Conservation (phyloP, 306 rosid species). For the Sindora glabra region DNA sequence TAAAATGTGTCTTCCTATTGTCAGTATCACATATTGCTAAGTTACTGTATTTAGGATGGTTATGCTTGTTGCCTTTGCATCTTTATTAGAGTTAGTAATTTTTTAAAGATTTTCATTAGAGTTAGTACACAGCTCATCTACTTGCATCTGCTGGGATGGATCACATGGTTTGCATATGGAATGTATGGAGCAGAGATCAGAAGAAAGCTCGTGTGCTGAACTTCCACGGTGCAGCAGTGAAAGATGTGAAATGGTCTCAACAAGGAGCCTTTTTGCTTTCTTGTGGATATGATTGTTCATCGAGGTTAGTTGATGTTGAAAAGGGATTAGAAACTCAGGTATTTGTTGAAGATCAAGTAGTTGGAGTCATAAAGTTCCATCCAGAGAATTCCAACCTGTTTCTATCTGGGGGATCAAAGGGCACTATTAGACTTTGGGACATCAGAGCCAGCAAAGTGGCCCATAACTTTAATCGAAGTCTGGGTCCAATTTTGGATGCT, state of each 20-base stretch:
- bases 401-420: slow-evolving; percentile 78
- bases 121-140: slow-evolving; percentile 84
- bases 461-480: slow-evolving; percentile 50
- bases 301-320: slow-evolving; percentile 78
- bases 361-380: slow-evolving; percentile 68
- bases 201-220: slow-evolving; percentile 50
- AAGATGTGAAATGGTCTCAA: slow-evolving; percentile 76
- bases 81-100: slow-evolving; percentile 22
- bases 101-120: slow-evolving; percentile 49
- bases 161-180: slow-evolving; percentile 65
- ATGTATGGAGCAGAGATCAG: slow-evolving; percentile 74
- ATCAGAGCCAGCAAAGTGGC: slow-evolving; percentile 55
- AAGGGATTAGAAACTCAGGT: slow-evolving; percentile 65
- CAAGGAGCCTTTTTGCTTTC: slow-evolving; percentile 65
- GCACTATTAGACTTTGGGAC: slow-evolving; percentile 74
- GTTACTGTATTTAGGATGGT: neutral
- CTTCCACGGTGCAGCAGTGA: slow-evolving; percentile 68
- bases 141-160: slow-evolving; percentile 99
- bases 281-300: slow-evolving; percentile 73
- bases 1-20: neutral
- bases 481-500: slow-evolving; percentile 76
- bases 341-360: slow-evolving; percentile 60
- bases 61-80: slow-evolving; percentile 5
- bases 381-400: slow-evolving; percentile 59
- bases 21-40: neutral